Base-by-base conservation (phyloP, 139 green algal species). In the Picochlorum sp. region DNA sequence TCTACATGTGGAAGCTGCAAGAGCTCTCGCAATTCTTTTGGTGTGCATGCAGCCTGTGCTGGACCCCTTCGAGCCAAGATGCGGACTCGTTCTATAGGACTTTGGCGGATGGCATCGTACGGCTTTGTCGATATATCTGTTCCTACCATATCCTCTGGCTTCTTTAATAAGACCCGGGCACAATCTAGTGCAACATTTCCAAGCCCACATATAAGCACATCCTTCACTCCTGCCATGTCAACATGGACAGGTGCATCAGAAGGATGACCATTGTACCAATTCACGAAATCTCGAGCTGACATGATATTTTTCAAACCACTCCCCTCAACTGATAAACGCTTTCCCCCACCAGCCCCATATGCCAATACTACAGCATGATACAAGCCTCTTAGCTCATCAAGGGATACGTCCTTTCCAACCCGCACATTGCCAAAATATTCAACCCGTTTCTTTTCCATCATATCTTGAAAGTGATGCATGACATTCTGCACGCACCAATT, bases 251-350 rank as follows among this genome's bases (percentile, higher is more conserved):
- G 28, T 69, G 73, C n/a, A 90, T 80, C 58, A 14, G 11, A 44
- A 4, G 93, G 90, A 72, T 98, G 91, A 4, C 88, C 93, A 69
- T 98, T 99, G 86, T 96, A 98, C 94, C 94, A 99, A 82, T 86
- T 93, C 31, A 97, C 93, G 78, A 98, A 96, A 63, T 96, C 86
- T 15, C 94, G 78, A 1, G 94, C 93, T 1, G 80, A 83, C 13
- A 88, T 63, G 14, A 97, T 78, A 5, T 81, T 83, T 3, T 62
- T 28, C 18, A 85, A 61, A 21, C 84, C 62, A 82, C 95, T 87
- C 0, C 90, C 88, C 13, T 83, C 79, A 4, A 97, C 72, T 15
- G 77, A 73, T 26, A 98, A 80, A 18, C 65, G 67, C 10, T 77
- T 67, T 74, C 96, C 89, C 60, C 77, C 83, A 65, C 98, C 88